Conservation (phyloP, 768 basidiomycete genomes). For the Naganishia friedmannii region DNA sequence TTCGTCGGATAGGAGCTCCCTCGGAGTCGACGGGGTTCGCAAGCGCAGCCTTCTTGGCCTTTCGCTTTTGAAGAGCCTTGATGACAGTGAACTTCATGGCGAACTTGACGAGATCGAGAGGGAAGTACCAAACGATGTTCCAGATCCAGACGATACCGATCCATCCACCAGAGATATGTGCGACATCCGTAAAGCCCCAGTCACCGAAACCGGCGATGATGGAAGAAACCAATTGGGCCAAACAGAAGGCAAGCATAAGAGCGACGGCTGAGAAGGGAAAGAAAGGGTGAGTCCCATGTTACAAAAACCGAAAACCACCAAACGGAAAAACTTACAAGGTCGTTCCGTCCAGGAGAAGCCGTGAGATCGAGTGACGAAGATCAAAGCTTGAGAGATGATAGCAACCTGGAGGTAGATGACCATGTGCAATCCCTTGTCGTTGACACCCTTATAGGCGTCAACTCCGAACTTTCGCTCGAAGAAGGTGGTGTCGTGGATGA, state of each 20-base stretch:
- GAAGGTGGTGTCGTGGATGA: constrained; percentile 82
- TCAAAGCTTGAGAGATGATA: constrained; percentile 96
- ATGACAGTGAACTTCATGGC: constrained; percentile 92
- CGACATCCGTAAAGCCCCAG: constrained; percentile 90
- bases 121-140: constrained; percentile 95
- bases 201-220: constrained; percentile 91
- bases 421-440: constrained; percentile 77
- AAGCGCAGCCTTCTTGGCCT: constrained; percentile 46
- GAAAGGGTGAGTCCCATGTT: background rate
- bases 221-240: constrained; percentile 89
- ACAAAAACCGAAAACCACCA: background rate
- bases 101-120: constrained; percentile 94
- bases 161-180: constrained; percentile 81
- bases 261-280: constrained; percentile 60
- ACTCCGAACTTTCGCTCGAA: constrained; percentile 86
- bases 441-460: constrained; percentile 55
- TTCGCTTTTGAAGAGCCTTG: constrained; percentile 71
- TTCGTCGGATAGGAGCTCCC: constrained; percentile 76
- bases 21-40: constrained; percentile 56
- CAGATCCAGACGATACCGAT: constrained; percentile 91
- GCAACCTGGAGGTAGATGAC: constrained; percentile 94
- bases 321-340: constrained; percentile 31
- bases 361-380: constrained; percentile 92
- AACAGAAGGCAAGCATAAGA: constrained; percentile 80
- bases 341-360: constrained; percentile 51